Percentiles rank a stretch among this genome's conserved stretches.
Evolutionary conservation across 495 filamentous ascomycete genomes (phyloP).

Genomic region (Xylaria bambusicola): DNA sequence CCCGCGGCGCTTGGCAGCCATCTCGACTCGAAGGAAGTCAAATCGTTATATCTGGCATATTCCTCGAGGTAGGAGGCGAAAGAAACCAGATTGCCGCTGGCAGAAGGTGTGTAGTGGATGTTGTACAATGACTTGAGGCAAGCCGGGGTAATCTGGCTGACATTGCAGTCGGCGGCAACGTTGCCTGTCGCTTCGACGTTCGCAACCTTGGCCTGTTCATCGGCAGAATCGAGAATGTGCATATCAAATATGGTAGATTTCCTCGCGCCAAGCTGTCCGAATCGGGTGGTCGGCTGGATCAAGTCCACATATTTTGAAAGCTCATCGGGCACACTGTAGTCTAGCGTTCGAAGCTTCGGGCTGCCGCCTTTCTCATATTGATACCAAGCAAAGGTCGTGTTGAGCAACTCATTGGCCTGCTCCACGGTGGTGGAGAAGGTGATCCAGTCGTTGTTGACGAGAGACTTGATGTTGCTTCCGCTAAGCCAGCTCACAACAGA

Average conservation of each 20-base stretch:
- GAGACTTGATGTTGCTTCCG: constrained; percentile 40
- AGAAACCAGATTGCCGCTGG: constrained; percentile 53
- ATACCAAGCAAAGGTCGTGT: constrained; percentile 51
- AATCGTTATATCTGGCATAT: constrained; percentile 42
- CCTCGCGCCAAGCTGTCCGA: constrained; percentile 39
- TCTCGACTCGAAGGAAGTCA: constrained; percentile 32
- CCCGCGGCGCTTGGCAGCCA: constrained; percentile 42
- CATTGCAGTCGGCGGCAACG: constrained; percentile 44
- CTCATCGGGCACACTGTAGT: constrained; percentile 59
- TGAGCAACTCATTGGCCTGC: constrained; percentile 51
- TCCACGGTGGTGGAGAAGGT: constrained; percentile 52
- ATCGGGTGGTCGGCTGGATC: constrained; percentile 61
- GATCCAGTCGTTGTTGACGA: constrained; percentile 47
- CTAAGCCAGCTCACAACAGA: constrained; percentile 49
- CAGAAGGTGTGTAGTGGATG: constrained; percentile 53
- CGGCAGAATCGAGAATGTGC: constrained; percentile 29
- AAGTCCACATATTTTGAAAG: constrained; percentile 55
- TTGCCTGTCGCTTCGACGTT: constrained; percentile 2
- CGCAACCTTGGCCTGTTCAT: constrained; percentile 21
- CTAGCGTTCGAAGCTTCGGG: constrained; percentile 53
- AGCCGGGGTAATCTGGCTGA: constrained; percentile 53
- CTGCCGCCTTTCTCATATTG: constrained; percentile 29
- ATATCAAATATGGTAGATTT: constrained; percentile 38
- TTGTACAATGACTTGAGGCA: constrained; percentile 67
- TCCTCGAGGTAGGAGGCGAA: constrained; percentile 62